Conservation (phyloP, 2,329 filamentous ascomycete species). For the Aspergillus hortae region DNA sequence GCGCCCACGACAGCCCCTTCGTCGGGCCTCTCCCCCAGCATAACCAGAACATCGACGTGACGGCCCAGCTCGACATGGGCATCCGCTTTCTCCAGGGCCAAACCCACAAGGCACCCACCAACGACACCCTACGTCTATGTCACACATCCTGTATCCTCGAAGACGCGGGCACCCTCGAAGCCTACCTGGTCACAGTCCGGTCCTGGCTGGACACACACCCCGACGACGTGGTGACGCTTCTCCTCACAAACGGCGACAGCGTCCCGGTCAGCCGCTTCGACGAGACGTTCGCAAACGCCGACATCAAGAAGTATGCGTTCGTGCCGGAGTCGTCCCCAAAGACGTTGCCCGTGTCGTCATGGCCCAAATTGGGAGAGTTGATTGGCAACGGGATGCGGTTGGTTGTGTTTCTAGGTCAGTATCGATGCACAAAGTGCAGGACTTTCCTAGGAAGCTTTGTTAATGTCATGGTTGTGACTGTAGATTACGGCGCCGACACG, state of each 20-base stretch:
- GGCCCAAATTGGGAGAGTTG: conserved; percentile 43
- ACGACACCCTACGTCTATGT: conserved; percentile 56
- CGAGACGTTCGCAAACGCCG: conserved; percentile 29
- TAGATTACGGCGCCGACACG: conserved; percentile 41
- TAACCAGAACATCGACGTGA: conserved; percentile 60
- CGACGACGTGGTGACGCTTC: conserved; percentile 60
- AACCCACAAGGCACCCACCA: conserved; percentile 51
- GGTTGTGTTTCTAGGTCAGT: conserved; percentile 42
- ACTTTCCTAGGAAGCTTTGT: too few species aligned
- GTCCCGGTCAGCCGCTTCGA: conserved; percentile 31
- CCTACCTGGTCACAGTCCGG: conserved; percentile 57
- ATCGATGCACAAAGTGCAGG: not conserved
- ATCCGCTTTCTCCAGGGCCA: conserved; percentile 64
- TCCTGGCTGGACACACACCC: conserved; percentile 57
- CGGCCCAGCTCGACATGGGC: conserved; percentile 57
- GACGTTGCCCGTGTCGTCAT: conserved; percentile 31
- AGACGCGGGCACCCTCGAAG: conserved; percentile 55
- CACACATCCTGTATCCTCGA: conserved; percentile 61
- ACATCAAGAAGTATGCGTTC: conserved; percentile 34
- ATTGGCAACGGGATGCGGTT: conserved; percentile 41
- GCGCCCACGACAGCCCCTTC: conserved; percentile 65
- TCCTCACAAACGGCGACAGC: conserved; percentile 60
- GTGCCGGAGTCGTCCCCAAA: conserved; percentile 30
- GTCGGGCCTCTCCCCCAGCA: conserved; percentile 53
- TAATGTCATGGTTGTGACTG: not conserved